Conservation (phyloP, 495 filamentous ascomycete genomes). For the Talaromyces stipitatus region DNA sequence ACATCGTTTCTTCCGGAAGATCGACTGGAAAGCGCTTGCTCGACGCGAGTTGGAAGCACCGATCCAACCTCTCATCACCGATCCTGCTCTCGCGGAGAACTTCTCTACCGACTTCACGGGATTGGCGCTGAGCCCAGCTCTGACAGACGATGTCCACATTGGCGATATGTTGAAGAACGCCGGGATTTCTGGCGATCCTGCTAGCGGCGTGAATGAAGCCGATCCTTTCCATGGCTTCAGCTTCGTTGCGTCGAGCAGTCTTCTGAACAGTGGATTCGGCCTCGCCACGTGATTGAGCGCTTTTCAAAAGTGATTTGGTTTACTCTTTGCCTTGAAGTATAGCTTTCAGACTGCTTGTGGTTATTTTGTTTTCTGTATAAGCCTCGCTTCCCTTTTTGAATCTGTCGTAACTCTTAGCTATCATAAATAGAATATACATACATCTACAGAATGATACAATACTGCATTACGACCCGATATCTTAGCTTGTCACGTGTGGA, state of each 20-base stretch:
- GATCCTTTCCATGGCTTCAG: constrained; percentile 93
- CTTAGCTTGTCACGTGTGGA: neutral
- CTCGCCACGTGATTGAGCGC: neutral
- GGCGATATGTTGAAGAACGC: constrained; percentile 9
- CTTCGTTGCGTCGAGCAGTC: constrained; percentile 82
- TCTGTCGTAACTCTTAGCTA: neutral
- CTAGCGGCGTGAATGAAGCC: constrained; percentile 35
- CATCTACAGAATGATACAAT: neutral
- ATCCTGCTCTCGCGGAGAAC: constrained; percentile 93
- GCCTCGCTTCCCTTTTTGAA: neutral
- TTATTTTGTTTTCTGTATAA: neutral
- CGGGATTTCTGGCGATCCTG: constrained; percentile 15
- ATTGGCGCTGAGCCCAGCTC: constrained; percentile 66
- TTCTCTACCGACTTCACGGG: constrained; percentile 84
- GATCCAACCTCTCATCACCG: constrained; percentile 85
- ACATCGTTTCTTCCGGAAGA: constrained; percentile 93
- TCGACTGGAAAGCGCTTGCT: constrained; percentile 82
- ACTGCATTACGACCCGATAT: neutral
- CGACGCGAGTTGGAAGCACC: constrained; percentile 73
- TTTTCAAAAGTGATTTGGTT: neutral
- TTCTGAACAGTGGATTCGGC: constrained; percentile 56
- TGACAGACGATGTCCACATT: constrained; percentile 36
- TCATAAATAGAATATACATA: neutral
- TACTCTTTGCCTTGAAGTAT: neutral
- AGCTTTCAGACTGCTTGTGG: neutral